Base-by-base conservation (phyloP, 2,329 filamentous ascomycete genomes). In the Hyphodiscus sp. region DNA sequence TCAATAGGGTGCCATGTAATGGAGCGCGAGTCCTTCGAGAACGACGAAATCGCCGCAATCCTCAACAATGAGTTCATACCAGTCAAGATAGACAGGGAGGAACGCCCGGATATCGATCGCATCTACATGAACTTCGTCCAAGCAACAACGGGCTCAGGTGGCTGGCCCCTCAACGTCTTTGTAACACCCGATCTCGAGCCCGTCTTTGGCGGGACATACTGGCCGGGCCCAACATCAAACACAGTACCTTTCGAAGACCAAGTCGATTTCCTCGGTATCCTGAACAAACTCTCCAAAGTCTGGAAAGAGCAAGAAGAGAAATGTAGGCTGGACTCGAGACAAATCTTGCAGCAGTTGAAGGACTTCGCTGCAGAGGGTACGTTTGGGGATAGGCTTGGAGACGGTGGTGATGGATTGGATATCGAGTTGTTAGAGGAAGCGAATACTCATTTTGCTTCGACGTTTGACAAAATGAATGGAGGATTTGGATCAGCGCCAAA, bases 71-170 rank as follows among this genome's bases (percentile, higher is more conserved):
- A 83, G 53, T 99, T 97, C 69, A 83, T 99, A 45, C 92, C 94
- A 3, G 84, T 97, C 68, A 87, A 96, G 63, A 82, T 97, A 65
- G 94, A 99, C 70, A 83, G 91, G 56, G 94, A 99, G 71, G 90
- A 96, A 71, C 84, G 92, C 23, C 92, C 92, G 9, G 91, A 97
- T 67, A 83, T 97, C 59, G 94, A 99, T 67, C 85, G 88, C 57
- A 91, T 97, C 60, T 97, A 97, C 70, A 96, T 96, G 90, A 96
- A 96, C 73, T 99, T 96, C 70, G 86, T 96, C 42, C 91, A 96
- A 69, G 92, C 92, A 1, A 92, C 94, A 11, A 95, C 87, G 54
- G 91, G 88, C 19, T 86, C 82, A 1, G 92, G 91, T 10, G 94
- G 94, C 41, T 97, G 94, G 91, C 94, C 94, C 1, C 74, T 97